Conservation (phyloP, 208 protist genomes). For the Acanthamoeba polyphaga region DNA sequence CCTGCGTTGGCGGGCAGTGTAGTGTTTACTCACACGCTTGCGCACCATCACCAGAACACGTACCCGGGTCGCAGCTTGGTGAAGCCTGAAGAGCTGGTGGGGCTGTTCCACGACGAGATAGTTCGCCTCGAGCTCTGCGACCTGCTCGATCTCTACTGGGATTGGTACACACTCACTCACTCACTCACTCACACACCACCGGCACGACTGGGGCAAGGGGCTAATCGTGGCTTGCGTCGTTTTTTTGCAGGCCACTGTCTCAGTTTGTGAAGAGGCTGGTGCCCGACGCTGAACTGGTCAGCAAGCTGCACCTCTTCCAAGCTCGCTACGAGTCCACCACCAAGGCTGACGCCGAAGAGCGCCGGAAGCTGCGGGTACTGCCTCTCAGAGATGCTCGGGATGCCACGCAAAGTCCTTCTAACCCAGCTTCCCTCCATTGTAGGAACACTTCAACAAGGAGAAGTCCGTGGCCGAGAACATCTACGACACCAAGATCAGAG, state of each 20-base stretch:
- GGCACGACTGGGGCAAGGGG: background rate
- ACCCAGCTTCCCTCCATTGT: no score
- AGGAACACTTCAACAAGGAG: no score
- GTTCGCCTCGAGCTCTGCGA: background rate
- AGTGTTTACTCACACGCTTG: background rate
- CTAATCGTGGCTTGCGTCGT: no score
- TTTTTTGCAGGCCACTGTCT: background rate
- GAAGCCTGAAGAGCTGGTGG: background rate
- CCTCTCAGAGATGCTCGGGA: background rate
- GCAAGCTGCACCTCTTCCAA: background rate
- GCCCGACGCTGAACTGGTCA: background rate
- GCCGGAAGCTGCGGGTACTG: background rate
- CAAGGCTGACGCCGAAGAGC: background rate
- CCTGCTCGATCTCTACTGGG: constrained; percentile 28
- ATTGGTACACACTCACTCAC: background rate
- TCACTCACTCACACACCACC: no score
- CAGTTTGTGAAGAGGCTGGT: background rate
- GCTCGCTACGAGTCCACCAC: background rate
- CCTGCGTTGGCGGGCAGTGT: background rate
- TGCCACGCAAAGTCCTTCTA: no score
- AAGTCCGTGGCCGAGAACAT: no score
- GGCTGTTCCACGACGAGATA: background rate
- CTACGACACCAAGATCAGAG: no score
- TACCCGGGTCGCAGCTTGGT: background rate
- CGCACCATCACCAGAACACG: background rate